A percentile compares a stretch with the other conserved stretches of the same genome.
phyloP scores from a whole-genome alignment of 1,284 basidiomycete species.

The Xerocomus nothofagi region DNA sequence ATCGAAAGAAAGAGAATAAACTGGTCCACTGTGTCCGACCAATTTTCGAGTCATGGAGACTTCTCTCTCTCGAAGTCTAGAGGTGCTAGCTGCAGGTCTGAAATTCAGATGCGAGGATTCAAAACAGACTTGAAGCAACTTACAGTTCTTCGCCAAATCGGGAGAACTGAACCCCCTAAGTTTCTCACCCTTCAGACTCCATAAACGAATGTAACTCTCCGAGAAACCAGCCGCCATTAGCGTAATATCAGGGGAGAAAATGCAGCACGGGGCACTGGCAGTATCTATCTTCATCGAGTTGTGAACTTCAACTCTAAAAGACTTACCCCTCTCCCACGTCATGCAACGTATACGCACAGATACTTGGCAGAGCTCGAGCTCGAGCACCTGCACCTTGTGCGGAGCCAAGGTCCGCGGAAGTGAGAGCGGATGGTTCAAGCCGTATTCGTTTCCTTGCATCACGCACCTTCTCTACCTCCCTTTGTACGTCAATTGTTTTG shows the following conservation, averaged over 20 bases:
- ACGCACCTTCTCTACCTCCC: conserved; percentile 88
- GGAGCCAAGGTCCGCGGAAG: conserved; percentile 54
- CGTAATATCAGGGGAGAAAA: conserved; percentile 90
- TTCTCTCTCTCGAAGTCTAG: conserved; percentile 74
- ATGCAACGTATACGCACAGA: conserved; percentile 91
- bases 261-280: conserved; percentile 77
- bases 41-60: conserved; percentile 87
- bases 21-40: conserved; percentile 95
- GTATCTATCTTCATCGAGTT: conserved; percentile 11
- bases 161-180: conserved; percentile 73
- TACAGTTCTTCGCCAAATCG: conserved; percentile 69
- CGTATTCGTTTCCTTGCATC: conserved; percentile 91
- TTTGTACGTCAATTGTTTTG: conserved; percentile 84
- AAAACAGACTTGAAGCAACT: conserved; percentile 26
- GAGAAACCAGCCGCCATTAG: conserved; percentile 96
- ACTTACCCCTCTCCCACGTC: conserved; percentile 87
- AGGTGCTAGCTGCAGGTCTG: conserved; percentile 49
- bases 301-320: conserved; percentile 3
- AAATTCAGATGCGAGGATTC: conserved; percentile 1
- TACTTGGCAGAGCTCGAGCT: conserved; percentile 77
- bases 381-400: conserved; percentile 55
- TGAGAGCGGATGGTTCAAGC: conserved; percentile 71
- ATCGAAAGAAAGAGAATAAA: conserved; percentile 94
- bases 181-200: conserved; percentile 94
- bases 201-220: conserved; percentile 93